Evolutionary conservation across 345 rosid species (phyloP).

Genomic region (Linum tenue): DNA sequence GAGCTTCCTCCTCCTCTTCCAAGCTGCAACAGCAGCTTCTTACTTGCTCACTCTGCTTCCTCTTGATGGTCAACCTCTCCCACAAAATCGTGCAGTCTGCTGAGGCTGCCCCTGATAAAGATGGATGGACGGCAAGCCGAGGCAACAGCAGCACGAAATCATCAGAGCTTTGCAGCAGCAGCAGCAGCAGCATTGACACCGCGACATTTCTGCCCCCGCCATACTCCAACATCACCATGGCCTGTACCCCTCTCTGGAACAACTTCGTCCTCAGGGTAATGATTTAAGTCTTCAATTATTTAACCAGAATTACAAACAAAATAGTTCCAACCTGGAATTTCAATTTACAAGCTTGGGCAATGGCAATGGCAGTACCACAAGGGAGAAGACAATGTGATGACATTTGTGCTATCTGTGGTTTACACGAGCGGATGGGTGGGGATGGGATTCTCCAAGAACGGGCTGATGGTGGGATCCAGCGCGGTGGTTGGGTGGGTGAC

Average conservation of each 20-base stretch:
- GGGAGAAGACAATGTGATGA: constrained; percentile 53
- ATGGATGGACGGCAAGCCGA: background rate
- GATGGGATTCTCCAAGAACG: constrained; percentile 75
- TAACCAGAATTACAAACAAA: background rate
- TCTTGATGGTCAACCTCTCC: constrained; percentile 15
- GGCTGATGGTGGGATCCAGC: constrained; percentile 87
- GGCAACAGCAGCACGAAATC: constrained; percentile 7
- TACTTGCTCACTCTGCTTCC: constrained; percentile 25
- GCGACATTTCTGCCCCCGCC: constrained; percentile 68
- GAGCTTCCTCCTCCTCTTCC: constrained; percentile 8
- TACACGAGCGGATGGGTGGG: constrained; percentile 94
- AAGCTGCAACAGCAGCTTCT: constrained; percentile 9
- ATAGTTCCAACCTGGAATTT: background rate
- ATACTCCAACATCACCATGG: constrained; percentile 50
- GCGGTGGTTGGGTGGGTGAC: constrained; percentile 87
- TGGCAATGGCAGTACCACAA: constrained; percentile 46
- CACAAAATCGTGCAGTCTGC: background rate
- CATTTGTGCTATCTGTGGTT: constrained; percentile 59
- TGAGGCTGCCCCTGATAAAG: background rate
- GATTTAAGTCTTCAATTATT: background rate
- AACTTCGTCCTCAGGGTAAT: constrained; percentile 68
- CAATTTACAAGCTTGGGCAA: background rate
- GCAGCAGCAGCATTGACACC: constrained; percentile 38
- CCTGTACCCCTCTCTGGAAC: constrained; percentile 74
- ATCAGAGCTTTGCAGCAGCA: constrained; percentile 48